Conservation (phyloP, 371 early-diverging fungal species). For the Phascolomyces articulosus region DNA sequence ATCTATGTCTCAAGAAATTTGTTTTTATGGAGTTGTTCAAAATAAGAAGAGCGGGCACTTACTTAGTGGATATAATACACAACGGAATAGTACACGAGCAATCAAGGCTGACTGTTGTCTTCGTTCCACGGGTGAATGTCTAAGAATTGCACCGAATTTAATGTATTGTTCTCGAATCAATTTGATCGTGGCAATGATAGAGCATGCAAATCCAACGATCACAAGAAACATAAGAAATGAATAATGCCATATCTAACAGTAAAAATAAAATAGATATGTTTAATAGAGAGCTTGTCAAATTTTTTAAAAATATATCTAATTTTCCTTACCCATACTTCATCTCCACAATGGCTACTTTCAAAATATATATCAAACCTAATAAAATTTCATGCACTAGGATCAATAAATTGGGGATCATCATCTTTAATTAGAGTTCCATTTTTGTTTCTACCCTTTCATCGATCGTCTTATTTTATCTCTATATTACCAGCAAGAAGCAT, state of each 20-base stretch:
- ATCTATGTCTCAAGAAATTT: too few relatives aligned
- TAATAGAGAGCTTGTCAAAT: too few relatives aligned
- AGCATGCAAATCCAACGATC: neutral
- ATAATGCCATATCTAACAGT: neutral
- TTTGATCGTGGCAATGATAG: neutral
- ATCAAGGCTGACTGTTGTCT: neutral
- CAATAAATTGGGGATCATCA: neutral
- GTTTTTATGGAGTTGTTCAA: too few relatives aligned
- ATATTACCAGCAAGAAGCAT: neutral
- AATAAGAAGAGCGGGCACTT: too few relatives aligned
- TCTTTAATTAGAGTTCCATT: too few relatives aligned
- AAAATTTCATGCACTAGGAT: neutral
- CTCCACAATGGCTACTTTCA: neutral
- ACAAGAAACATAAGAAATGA: neutral
- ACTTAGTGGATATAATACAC: neutral
- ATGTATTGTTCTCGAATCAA: neutral
- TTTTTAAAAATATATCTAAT: neutral
- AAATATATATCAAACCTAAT: constrained; percentile 1
- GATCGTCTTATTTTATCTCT: neutral
- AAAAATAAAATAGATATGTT: neutral
- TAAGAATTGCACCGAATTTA: neutral
- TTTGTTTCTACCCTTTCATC: too few relatives aligned
- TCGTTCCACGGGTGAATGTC: neutral
- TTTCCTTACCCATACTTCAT: constrained; percentile 1
- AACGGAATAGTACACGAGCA: neutral